Evolutionary conservation across 768 basidiomycete genomes (phyloP), one percentile per base, ranked within the genome.

Genomic region (Pulveroboletus sp.): DNA sequence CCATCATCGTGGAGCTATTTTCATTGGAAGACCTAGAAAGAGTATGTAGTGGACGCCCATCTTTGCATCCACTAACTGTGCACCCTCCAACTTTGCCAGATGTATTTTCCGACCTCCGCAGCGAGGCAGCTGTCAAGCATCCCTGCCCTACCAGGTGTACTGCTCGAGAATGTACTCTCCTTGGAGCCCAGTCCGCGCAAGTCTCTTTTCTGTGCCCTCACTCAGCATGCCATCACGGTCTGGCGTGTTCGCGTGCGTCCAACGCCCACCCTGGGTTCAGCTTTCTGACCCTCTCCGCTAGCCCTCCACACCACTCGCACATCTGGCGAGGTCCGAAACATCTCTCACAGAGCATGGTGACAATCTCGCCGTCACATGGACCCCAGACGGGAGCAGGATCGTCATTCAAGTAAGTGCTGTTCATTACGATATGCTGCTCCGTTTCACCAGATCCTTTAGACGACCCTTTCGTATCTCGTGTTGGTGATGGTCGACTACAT

Each of bases 51-150:
- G 35, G 43, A 33, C 39, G 28, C 17, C 42, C 36, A 33, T 43
- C 45, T 32, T 3, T 14, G 24, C 18, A n/a, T 32, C 27, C 15
- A 21, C 17, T 8, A 5, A 31, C 38, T 18, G 18, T 31, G 14
- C 32, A 27, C 15, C 24, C n/a, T 30, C 36, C 39, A 21, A 43
- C 35, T 28, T 46, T 26, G 46, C 21, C 17, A 38, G 7, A 92
- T 92, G 89, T 93, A 91, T 71, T 92, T 92, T 69, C 89, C 88
- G 50, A 91, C 86, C 24, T 81, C 85, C 32, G 81, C 86, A 38
- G 86, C 89, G 27, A 74, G 79, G 60, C 86, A 82, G 62, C 76
- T 92, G 37, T 83, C 83, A 15, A 81, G 81, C 15, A 75, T 76
- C 18, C 87, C 89, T 32, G 75, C 80, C n/a, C 71, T 89, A 31